phyloP scores from a whole-genome alignment of 2,329 filamentous ascomycete genomes.

The Metarhizium humberi region DNA sequence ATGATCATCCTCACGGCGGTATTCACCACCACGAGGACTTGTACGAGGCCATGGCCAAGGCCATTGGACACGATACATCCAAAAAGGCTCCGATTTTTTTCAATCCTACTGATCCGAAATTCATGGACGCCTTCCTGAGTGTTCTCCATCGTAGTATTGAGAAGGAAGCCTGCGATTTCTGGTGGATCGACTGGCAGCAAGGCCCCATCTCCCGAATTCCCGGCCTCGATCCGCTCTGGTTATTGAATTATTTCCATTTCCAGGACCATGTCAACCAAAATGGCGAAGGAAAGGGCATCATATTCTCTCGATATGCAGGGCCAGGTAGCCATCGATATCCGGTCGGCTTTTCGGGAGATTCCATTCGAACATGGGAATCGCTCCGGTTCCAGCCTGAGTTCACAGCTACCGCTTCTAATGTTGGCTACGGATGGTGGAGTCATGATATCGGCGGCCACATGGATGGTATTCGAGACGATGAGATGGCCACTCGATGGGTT shows the following conservation, averaged over 20 bases:
- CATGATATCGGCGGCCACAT: conserved; percentile 60
- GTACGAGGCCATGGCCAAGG: conserved; percentile 45
- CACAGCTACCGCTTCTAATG: conserved; percentile 55
- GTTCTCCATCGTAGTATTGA: conserved; percentile 48
- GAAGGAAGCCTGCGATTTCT: conserved; percentile 48
- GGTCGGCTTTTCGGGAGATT: conserved; percentile 55
- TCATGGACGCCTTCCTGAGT: conserved; percentile 48
- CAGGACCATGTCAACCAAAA: conserved; percentile 36
- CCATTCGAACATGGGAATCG: conserved; percentile 48
- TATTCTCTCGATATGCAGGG: conserved; percentile 52
- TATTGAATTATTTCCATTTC: conserved; percentile 56
- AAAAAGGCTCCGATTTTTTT: conserved; percentile 43
- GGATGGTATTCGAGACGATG: conserved; percentile 44
- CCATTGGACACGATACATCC: conserved; percentile 39
- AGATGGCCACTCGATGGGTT: conserved; percentile 51
- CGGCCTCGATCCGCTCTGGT: conserved; percentile 53
- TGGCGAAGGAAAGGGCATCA: conserved; percentile 31
- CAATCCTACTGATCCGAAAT: conserved; percentile 42
- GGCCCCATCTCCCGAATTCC: conserved; percentile 43
- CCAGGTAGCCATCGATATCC: conserved; percentile 56
- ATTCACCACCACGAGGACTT: conserved; percentile 45
- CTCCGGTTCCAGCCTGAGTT: conserved; percentile 59
- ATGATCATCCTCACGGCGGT: conserved; percentile 52
- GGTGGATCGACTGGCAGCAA: conserved; percentile 63
- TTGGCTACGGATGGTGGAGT: conserved; percentile 61